A percentile compares a stretch with the other conserved stretches of the same genome.
phyloP scores from a whole-genome alignment of 768 basidiomycete genomes.

The Hericium erinaceus region DNA sequence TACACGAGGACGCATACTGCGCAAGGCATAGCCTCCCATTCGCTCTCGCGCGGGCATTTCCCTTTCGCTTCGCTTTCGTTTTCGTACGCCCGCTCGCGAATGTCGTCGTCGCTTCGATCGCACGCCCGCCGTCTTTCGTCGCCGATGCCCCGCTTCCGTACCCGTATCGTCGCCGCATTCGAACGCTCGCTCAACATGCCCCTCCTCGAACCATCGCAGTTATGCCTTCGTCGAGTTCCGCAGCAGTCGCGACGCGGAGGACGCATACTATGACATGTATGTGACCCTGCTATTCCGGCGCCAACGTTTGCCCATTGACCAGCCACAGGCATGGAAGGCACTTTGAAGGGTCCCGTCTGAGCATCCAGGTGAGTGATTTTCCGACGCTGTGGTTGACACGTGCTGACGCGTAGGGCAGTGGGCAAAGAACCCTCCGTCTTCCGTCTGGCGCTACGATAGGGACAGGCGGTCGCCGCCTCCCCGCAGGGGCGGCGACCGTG shows the following conservation, averaged over 20 bases:
- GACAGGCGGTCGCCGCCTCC: conserved; percentile 38
- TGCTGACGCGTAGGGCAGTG: conserved; percentile 32
- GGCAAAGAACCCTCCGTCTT: conserved; percentile 77
- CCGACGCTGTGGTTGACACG: not conserved
- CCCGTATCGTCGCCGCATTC: conserved; percentile 15
- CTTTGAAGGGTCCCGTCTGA: conserved; percentile 67
- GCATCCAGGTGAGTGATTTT: conserved; percentile 50
- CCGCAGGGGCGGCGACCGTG: conserved; percentile 29
- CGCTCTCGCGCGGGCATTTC: conserved; percentile 9
- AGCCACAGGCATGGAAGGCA: conserved; percentile 57
- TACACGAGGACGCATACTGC: conserved; percentile 1
- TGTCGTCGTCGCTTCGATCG: conserved; percentile 20
- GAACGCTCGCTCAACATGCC: conserved; percentile 50
- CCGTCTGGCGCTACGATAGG: conserved; percentile 67
- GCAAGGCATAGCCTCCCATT: conserved; percentile 11
- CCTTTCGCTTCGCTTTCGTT: conserved; percentile 13
- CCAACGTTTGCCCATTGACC: not conserved
- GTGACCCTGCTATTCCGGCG: conserved; percentile 17
- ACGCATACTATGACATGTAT: conserved; percentile 79
- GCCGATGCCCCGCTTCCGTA: conserved; percentile 14
- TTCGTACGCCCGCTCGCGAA: conserved; percentile 8
- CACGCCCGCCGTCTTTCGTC: conserved; percentile 27
- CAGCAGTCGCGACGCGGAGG: conserved; percentile 68
- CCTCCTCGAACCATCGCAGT: conserved; percentile 40
- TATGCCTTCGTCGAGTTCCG: conserved; percentile 86